Percentiles rank a stretch among this genome's conserved stretches.
These are phyloP conservation scores for Auricularia auricula-judae DNA, from an alignment of 768 basidiomycete genomes.

Conservation along the genomic window DNA sequence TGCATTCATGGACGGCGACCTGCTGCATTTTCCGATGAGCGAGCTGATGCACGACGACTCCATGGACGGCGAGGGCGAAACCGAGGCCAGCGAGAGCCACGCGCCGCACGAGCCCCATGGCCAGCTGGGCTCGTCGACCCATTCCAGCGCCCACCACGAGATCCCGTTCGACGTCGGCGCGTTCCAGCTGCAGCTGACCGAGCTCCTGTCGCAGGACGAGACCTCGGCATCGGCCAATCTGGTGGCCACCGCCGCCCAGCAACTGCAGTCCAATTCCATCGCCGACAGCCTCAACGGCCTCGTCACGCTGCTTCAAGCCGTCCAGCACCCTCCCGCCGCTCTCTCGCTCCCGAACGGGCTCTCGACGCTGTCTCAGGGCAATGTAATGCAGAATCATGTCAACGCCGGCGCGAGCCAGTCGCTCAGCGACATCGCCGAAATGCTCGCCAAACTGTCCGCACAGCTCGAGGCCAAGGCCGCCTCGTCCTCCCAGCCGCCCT, in stretches of 20 bases:
- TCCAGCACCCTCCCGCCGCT: conserved; percentile 29
- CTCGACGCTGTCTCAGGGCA: too few species aligned
- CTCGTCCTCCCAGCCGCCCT: conserved; percentile 3
- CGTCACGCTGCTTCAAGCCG: conserved; percentile 73
- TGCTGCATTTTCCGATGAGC: conserved; percentile 13
- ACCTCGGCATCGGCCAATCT: conserved; percentile 49
- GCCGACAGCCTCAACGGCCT: conserved; percentile 44
- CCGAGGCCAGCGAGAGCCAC: conserved; percentile 13
- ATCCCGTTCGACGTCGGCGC: conserved; percentile 29
- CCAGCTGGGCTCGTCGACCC: conserved; percentile 26
- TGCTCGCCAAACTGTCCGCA: conserved; percentile 59
- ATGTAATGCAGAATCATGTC: background rate
- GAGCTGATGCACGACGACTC: background rate
- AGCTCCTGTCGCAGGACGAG: conserved; percentile 63
- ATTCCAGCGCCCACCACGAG: conserved; percentile 16
- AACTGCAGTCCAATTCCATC: conserved; percentile 13
- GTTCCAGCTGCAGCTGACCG: conserved; percentile 71
- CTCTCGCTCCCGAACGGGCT: background rate
- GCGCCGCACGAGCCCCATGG: conserved; percentile 8
- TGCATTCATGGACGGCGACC: conserved; percentile 10
- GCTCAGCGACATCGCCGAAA: conserved; percentile 66
- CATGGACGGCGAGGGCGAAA: conserved; percentile 12
- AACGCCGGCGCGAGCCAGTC: conserved; percentile 21
- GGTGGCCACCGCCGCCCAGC: conserved; percentile 9
- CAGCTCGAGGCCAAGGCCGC: conserved; percentile 49